Conservation (phyloP, 23 red algal genomes). For the Gracilaria gracilis region DNA sequence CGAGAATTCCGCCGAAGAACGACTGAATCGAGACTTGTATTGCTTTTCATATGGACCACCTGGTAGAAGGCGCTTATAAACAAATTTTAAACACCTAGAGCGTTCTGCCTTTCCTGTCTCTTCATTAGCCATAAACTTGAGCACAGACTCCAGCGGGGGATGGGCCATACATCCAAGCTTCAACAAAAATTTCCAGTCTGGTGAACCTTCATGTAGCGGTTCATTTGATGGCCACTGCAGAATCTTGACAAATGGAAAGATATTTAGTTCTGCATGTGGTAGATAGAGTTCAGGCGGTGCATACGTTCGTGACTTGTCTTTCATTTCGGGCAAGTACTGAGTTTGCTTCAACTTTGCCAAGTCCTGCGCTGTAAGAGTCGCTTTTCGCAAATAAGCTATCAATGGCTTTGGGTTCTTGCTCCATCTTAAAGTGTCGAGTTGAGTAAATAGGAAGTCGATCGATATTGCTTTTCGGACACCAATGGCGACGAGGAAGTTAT, state of each 20-base stretch:
- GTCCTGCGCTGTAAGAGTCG: constrained; percentile 30
- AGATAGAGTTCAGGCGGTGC: constrained; percentile 62
- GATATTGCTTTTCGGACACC: constrained; percentile 65
- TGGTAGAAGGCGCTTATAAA: constrained; percentile 44
- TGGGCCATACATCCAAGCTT: constrained; percentile 48
- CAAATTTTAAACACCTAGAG: constrained; percentile 15
- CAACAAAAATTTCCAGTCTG: constrained; percentile 43
- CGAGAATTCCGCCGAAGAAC: not conserved
- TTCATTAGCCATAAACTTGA: constrained; percentile 45
- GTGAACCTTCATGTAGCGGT: constrained; percentile 18
- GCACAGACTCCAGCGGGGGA: constrained; percentile 22
- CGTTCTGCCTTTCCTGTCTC: not conserved
- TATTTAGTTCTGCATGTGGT: constrained; percentile 41
- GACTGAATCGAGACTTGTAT: constrained; percentile 16
- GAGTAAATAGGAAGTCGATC: constrained; percentile 67
- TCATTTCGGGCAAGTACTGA: constrained; percentile 44
- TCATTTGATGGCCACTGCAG: constrained; percentile 56
- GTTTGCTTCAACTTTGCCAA: constrained; percentile 45
- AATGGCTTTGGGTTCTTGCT: constrained; percentile 50
- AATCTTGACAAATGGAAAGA: constrained; percentile 60
- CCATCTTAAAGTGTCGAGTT: constrained; percentile 60
- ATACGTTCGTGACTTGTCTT: constrained; percentile 61
- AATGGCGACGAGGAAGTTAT: constrained; percentile 59
- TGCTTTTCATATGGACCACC: constrained; percentile 10
- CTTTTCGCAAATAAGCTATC: constrained; percentile 43